phyloP scores from a whole-genome alignment of 2,329 filamentous ascomycete species.

The Periconia macrospinosa region DNA sequence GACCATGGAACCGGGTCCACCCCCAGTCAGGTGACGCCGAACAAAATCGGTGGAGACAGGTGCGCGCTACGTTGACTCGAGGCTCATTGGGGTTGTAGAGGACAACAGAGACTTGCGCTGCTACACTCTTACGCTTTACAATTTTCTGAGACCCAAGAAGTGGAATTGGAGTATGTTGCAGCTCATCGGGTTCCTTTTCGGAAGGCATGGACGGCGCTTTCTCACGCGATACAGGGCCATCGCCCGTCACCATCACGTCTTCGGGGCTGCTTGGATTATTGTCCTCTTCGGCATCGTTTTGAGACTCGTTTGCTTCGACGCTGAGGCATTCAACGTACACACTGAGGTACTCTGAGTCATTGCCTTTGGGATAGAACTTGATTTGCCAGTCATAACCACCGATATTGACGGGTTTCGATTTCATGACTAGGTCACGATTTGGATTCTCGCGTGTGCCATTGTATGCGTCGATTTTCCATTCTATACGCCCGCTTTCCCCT shows the following conservation, averaged over 20 bases:
- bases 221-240: not conserved
- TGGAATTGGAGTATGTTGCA: constrained; percentile 41
- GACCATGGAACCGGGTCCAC: constrained; percentile 64
- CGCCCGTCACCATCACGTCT: constrained; percentile 11
- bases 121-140: constrained; percentile 47
- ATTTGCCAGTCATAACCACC: constrained; percentile 67
- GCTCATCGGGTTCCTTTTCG: constrained; percentile 10
- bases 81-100: constrained; percentile 67
- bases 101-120: constrained; percentile 64
- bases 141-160: constrained; percentile 34
- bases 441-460: constrained; percentile 64
- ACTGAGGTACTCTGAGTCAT: constrained; percentile 60
- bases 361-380: constrained; percentile 66
- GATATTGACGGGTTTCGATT: constrained; percentile 58
- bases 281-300: constrained; percentile 2
- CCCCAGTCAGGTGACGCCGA: constrained; percentile 63
- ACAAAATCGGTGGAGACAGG: constrained; percentile 62
- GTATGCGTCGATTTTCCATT: constrained; percentile 61
- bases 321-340: constrained; percentile 65
- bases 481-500: constrained; percentile 57
- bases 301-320: constrained; percentile 29
- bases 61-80: constrained; percentile 58
- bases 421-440: constrained; percentile 61
- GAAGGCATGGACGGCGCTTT: not conserved
- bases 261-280: constrained; percentile 4